Conservation (phyloP, 805 yeast species). For the Yarrowia sp. region DNA sequence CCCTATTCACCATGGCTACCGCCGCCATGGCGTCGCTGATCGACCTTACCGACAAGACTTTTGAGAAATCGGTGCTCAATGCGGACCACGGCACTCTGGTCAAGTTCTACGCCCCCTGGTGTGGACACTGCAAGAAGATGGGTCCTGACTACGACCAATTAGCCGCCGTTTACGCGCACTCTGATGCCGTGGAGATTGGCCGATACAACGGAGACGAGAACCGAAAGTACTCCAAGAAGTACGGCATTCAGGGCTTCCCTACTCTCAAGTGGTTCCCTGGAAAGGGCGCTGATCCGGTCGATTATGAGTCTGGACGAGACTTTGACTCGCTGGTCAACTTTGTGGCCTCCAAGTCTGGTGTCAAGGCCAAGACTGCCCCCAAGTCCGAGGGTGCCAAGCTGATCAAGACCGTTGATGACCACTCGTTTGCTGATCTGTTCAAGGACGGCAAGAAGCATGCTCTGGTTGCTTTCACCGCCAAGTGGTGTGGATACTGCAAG, state of each 20-base stretch:
- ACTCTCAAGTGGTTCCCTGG: slow-evolving; percentile 57
- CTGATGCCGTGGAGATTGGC: slow-evolving; percentile 47
- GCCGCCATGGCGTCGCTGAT: slow-evolving; percentile 32
- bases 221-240: slow-evolving; percentile 49
- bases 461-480: slow-evolving; percentile 56
- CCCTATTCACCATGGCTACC: slow-evolving; percentile 4
- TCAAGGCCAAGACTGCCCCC: slow-evolving; percentile 33
- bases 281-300: slow-evolving; percentile 49
- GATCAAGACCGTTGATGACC: slow-evolving; percentile 39
- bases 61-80: slow-evolving; percentile 55
- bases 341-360: slow-evolving; percentile 43
- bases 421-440: slow-evolving; percentile 46
- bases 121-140: slow-evolving; percentile 89
- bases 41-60: slow-evolving; percentile 50
- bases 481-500: slow-evolving; percentile 61
- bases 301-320: slow-evolving; percentile 56
- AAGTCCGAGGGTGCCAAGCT: slow-evolving; percentile 20
- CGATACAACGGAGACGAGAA: slow-evolving; percentile 63
- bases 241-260: slow-evolving; percentile 63
- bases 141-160: slow-evolving; percentile 83
- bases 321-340: slow-evolving; percentile 50
- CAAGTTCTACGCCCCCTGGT: slow-evolving; percentile 78
- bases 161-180: slow-evolving; percentile 59
- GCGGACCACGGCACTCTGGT: slow-evolving; percentile 67
- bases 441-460: slow-evolving; percentile 40